Evolutionary conservation across 1,139 yeast genomes (phyloP).

Genomic region (Kodamaea arcana): DNA sequence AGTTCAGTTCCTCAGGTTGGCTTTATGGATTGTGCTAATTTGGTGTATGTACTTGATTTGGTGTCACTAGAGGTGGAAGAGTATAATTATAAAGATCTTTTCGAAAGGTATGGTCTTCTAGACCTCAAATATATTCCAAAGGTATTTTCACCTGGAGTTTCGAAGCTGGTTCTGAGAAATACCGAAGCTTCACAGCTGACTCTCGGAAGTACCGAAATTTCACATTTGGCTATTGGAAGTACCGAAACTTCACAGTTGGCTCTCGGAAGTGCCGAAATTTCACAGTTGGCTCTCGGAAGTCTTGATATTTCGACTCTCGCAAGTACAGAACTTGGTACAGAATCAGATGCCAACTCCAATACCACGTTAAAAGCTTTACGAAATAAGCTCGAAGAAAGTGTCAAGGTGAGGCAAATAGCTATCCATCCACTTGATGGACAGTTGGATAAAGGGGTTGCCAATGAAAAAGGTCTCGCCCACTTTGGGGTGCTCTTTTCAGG

Average conservation of each 20-base stretch:
- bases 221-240: too few relatives aligned
- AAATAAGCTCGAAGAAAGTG: conserved; percentile 38
- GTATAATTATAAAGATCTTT: conserved; percentile 4
- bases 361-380: conserved; percentile 10
- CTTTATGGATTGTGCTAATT: conserved; percentile 51
- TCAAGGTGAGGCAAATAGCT: conserved; percentile 48
- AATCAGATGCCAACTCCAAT: background rate
- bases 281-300: too few relatives aligned
- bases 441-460: conserved; percentile 15
- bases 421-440: conserved; percentile 52
- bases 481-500: conserved; percentile 83
- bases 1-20: conserved; percentile 38
- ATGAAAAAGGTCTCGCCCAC: conserved; percentile 3
- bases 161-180: too few relatives aligned
- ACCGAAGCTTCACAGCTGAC: too few relatives aligned
- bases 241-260: too few relatives aligned
- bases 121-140: conserved; percentile 3
- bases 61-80: conserved; percentile 11
- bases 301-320: too few relatives aligned
- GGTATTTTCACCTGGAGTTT: too few relatives aligned
- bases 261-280: too few relatives aligned
- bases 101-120: background rate
- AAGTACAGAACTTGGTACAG: background rate
- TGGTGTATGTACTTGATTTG: conserved; percentile 41
- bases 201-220: too few relatives aligned